Percentiles rank a stretch among this genome's conserved stretches.
Conservation (phyloP, 2,329 filamentous ascomycete species). For the Chrysoporthe austroafricana region DNA sequence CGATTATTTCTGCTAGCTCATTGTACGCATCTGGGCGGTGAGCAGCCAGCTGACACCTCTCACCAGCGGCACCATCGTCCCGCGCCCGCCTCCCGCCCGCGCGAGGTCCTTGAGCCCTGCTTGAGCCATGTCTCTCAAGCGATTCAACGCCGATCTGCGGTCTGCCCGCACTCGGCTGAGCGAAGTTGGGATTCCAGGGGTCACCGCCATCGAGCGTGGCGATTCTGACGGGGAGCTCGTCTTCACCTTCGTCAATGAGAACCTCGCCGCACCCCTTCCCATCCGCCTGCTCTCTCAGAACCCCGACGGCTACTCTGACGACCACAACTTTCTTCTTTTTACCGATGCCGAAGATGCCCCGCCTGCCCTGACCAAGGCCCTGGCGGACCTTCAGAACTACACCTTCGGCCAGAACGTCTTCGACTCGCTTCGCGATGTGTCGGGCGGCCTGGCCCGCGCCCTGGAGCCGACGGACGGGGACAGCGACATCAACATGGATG, state of each 20-base stretch:
- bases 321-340: constrained; percentile 48
- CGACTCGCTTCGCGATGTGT: constrained; percentile 53
- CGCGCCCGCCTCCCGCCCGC: neutral
- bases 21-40: too few species aligned
- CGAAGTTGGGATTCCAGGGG: constrained; percentile 35
- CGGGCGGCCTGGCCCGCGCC: constrained; percentile 30
- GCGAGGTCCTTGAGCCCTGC: neutral
- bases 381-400: constrained; percentile 51
- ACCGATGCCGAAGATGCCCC: constrained; percentile 44
- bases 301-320: constrained; percentile 44
- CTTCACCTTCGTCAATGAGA: constrained; percentile 54
- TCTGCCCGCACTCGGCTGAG: constrained; percentile 48
- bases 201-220: constrained; percentile 61
- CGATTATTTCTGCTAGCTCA: too few species aligned
- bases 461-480: neutral
- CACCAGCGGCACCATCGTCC: neutral
- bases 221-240: constrained; percentile 74
- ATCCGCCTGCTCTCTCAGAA: constrained; percentile 44
- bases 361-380: constrained; percentile 35
- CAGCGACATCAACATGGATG: constrained; percentile 35
- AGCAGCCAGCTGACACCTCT: too few species aligned
- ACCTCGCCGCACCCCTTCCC: constrained; percentile 36
- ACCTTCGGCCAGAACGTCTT: constrained; percentile 49
- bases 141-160: constrained; percentile 63
- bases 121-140: constrained; percentile 64